Evolutionary conservation across 2,329 filamentous ascomycete species (phyloP), one percentile per base, ranked within the genome.

Genomic region (Juglanconis oblonga): DNA sequence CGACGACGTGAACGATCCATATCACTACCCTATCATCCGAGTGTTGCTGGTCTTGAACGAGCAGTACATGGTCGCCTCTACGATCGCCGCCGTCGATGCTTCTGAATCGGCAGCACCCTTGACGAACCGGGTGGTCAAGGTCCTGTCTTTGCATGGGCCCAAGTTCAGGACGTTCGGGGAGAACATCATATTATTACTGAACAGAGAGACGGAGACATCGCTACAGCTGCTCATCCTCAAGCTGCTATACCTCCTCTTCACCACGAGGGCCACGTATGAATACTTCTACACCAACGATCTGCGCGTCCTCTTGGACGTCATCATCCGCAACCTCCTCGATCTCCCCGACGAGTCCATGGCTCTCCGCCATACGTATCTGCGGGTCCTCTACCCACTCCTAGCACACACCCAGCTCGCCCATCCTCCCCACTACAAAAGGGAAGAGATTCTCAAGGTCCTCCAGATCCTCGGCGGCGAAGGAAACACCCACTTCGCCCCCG

Each of bases 221-320:
- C 84, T 97, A 42, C 96, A 99, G 74, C 82, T 99, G 32, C 83
- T 99, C n/a, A 98, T 98, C 62, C 81, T 99, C 47, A 99, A 99
- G 75, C 85, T 97, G 4, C 81, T 99, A 33, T 99, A 98, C 74
- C 85, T 99, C 40, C 83, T 99, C 9, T 99, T 99, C 75, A 97
- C 93, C 4, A 98, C 92, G 9, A 87, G 87, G 59, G 85, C 89
- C 14, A 99, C 95, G 0, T 92, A 95, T 73, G 95, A 99, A 76
- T 99, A 98, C 75, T 99, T 99, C 71, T 99, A 98, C 74, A 97
- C 92, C 33, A 99, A 99, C 71, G 95, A 99, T 70, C 81, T 99
- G 35, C 90, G 92, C 61, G 95, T 99, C 4, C 84, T 99, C 14
- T 82, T 98, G 51, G 95, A 99, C 70, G 95, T 99, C 65, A 92